These are phyloP conservation scores for Purpureocillium lavendulum DNA, from an alignment of 2,329 filamentous ascomycete genomes.

Conservation along the genomic window DNA sequence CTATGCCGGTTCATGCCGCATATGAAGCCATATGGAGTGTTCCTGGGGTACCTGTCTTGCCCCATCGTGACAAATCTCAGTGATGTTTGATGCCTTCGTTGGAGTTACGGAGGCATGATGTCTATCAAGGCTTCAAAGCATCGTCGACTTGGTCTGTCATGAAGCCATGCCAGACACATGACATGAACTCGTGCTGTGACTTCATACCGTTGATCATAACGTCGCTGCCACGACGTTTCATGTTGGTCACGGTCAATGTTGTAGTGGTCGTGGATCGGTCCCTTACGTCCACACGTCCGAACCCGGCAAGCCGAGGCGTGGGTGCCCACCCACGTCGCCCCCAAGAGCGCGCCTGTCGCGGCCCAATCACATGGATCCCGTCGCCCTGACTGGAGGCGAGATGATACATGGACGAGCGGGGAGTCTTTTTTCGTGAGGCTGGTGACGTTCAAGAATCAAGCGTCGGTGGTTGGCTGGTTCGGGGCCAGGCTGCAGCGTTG, in stretches of 20 bases:
- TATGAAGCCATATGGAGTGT: background rate
- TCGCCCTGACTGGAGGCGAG: background rate
- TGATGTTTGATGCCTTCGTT: too few species aligned
- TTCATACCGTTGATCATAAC: too few species aligned
- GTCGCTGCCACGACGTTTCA: too few species aligned
- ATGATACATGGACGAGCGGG: conserved; percentile 1
- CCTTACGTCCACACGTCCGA: background rate
- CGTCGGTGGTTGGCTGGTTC: background rate
- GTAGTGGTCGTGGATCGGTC: background rate
- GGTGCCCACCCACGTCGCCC: too few species aligned
- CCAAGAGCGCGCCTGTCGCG: background rate
- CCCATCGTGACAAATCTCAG: too few species aligned
- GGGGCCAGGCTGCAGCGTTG: background rate
- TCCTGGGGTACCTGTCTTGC: too few species aligned
- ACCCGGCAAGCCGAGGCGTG: conserved; percentile 2
- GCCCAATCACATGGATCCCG: conserved; percentile 1
- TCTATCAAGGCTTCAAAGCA: too few species aligned
- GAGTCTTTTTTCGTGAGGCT: background rate
- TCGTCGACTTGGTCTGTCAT: too few species aligned
- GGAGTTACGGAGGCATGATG: too few species aligned
- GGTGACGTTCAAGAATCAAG: background rate
- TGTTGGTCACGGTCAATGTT: background rate
- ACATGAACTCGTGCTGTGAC: too few species aligned
- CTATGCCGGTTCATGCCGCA: background rate
- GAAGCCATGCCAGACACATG: too few species aligned